These are phyloP conservation scores for Amanita muscaria DNA, from an alignment of 768 basidiomycete species.

Conservation along the genomic window DNA sequence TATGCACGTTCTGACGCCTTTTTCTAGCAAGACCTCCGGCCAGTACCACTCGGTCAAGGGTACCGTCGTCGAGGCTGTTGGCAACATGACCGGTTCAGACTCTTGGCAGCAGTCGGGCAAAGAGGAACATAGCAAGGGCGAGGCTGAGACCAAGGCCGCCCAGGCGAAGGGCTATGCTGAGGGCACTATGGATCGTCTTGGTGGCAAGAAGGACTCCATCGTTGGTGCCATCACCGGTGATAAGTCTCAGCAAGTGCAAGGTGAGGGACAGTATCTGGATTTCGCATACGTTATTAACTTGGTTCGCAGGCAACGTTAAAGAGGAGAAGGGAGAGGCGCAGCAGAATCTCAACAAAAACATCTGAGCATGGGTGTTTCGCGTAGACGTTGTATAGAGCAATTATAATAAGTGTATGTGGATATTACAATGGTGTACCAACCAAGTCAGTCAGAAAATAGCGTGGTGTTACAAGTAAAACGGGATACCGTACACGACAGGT, in stretches of 20 bases:
- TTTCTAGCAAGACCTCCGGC: constrained; percentile 31
- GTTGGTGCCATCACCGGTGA: constrained; percentile 48
- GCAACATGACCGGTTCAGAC: constrained; percentile 37
- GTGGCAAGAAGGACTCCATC: constrained; percentile 39
- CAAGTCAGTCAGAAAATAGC: background rate
- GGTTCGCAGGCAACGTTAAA: constrained; percentile 35
- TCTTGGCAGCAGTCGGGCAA: constrained; percentile 41
- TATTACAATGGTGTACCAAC: background rate
- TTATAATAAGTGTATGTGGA: background rate
- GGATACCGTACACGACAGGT: constrained; percentile 91
- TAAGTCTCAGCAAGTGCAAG: constrained; percentile 31
- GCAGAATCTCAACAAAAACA: constrained; percentile 41
- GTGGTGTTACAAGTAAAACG: constrained; percentile 57
- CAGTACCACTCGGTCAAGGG: constrained; percentile 38
- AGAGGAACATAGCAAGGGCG: constrained; percentile 43
- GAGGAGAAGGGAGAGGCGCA: constrained; percentile 48
- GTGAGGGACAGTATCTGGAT: too few species aligned
- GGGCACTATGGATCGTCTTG: constrained; percentile 34
- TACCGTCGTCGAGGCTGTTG: constrained; percentile 29
- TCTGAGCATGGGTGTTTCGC: background rate
- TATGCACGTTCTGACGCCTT: background rate
- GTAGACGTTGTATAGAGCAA: background rate
- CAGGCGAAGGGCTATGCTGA: constrained; percentile 43
- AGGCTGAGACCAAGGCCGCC: constrained; percentile 41
- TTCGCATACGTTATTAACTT: constrained; percentile 11